These are phyloP conservation scores for Bidens hawaiensis DNA, from an alignment of 140 eudicot species.

Conservation along the genomic window DNA sequence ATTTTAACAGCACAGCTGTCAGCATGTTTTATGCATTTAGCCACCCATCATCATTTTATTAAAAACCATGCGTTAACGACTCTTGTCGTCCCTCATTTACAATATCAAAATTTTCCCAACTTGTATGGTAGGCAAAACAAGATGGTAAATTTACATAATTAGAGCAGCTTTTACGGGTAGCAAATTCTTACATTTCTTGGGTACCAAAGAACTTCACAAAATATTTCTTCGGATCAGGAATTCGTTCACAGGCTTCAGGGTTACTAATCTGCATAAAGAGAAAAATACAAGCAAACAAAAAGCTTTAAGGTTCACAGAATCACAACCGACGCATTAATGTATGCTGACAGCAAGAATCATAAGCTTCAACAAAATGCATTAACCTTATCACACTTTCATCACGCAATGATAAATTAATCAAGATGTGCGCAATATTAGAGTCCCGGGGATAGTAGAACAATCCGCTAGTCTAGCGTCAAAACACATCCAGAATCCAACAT, in stretches of 20 bases:
- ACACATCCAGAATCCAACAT: slow-evolving; percentile 26
- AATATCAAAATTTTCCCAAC: not conserved
- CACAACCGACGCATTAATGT: slow-evolving; percentile 22
- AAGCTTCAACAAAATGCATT: slow-evolving; percentile 17
- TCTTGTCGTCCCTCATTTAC: slow-evolving; percentile 2
- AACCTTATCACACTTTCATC: slow-evolving; percentile 28
- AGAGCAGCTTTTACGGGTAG: slow-evolving; percentile 1
- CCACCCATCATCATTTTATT: not conserved
- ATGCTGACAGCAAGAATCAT: slow-evolving; percentile 24
- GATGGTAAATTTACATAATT: slow-evolving; percentile 5
- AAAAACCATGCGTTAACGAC: slow-evolving; percentile 6
- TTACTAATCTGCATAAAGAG: slow-evolving; percentile 65
- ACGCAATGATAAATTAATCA: slow-evolving; percentile 18
- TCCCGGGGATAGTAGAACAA: slow-evolving; percentile 26
- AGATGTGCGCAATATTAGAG: slow-evolving; percentile 22
- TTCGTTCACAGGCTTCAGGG: slow-evolving; percentile 71
- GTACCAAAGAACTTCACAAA: slow-evolving; percentile 92
- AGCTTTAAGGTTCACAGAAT: slow-evolving; percentile 17
- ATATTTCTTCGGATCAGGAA: slow-evolving; percentile 79
- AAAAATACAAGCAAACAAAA: slow-evolving; percentile 21
- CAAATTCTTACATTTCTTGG: slow-evolving; percentile 73
- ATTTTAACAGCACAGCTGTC: not conserved
- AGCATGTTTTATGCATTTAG: not conserved
- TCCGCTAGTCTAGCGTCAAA: slow-evolving; percentile 25
- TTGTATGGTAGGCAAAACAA: slow-evolving; percentile 6